Conservation (phyloP, 768 basidiomycete genomes). For the Pleurotus pulmonarius region DNA sequence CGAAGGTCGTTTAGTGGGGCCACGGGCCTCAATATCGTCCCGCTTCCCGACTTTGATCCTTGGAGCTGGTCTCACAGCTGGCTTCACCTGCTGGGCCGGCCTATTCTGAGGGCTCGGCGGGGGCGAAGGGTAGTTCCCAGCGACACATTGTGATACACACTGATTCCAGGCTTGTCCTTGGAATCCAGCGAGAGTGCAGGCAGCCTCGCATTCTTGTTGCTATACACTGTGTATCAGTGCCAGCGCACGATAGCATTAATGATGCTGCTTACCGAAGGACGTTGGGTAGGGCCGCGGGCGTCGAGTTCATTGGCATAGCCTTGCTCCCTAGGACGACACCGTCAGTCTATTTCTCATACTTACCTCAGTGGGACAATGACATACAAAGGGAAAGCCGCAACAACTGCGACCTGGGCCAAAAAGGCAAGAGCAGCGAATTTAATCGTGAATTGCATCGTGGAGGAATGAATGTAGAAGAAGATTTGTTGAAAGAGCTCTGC, state of each 20-base stretch:
- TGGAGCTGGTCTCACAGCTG: not conserved
- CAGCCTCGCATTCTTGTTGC: not conserved
- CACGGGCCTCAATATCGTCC: too few species aligned
- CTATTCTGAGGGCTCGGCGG: not conserved
- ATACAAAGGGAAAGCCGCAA: not conserved
- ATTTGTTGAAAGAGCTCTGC: not conserved
- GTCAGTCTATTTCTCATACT: too few species aligned
- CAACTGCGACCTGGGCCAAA: not conserved
- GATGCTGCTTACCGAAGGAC: not conserved
- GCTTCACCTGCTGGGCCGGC: not conserved
- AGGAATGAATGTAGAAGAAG: not conserved
- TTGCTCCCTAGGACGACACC: not conserved
- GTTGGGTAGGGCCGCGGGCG: not conserved
- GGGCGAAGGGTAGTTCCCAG: not conserved
- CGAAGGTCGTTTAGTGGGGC: too few species aligned
- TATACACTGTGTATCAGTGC: not conserved
- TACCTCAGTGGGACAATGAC: too few species aligned
- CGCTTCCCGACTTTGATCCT: not conserved
- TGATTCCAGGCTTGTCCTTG: not conserved
- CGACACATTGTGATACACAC: not conserved
- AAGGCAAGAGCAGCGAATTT: conserved; percentile 4
- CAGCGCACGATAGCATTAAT: not conserved
- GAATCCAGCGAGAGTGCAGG: not conserved
- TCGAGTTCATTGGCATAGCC: not conserved
- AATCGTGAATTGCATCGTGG: not conserved